Conservation (phyloP, 2,329 filamentous ascomycete genomes). For the Colletotrichum kahawae region DNA sequence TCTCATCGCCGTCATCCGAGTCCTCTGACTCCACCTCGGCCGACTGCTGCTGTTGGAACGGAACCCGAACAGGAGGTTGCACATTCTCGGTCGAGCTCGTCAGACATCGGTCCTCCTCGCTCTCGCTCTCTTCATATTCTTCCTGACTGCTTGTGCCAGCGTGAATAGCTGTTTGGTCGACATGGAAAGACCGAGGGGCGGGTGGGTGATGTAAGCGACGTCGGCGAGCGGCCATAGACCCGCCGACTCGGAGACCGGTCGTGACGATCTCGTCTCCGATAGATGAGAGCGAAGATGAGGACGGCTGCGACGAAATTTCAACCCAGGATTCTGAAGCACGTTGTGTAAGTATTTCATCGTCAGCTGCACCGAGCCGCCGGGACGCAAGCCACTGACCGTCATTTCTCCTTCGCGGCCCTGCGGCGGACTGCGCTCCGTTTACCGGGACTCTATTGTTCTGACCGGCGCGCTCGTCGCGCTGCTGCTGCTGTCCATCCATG, state of each 20-base stretch:
- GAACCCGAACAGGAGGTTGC: slow-evolving; percentile 30
- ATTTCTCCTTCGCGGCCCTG: slow-evolving; percentile 20
- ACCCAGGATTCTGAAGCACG: slow-evolving; percentile 84
- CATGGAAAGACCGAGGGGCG: slow-evolving; percentile 37
- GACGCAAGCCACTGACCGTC: slow-evolving; percentile 25
- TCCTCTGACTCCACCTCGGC: slow-evolving; percentile 51
- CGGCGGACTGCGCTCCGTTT: slow-evolving; percentile 15
- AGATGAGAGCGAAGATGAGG: slow-evolving; percentile 89
- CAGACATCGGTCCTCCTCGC: slow-evolving; percentile 76
- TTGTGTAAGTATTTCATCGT: neutral
- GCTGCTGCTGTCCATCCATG: slow-evolving; percentile 20
- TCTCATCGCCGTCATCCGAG: slow-evolving; percentile 69
- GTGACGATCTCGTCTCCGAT: slow-evolving; percentile 89
- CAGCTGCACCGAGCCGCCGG: slow-evolving; percentile 1
- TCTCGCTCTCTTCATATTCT: slow-evolving; percentile 93
- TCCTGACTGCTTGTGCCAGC: slow-evolving; percentile 79
- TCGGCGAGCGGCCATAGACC: slow-evolving; percentile 66
- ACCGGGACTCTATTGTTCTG: slow-evolving; percentile 24
- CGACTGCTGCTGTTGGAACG: slow-evolving; percentile 28
- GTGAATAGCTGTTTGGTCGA: slow-evolving; percentile 44
- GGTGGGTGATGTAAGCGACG: slow-evolving; percentile 46
- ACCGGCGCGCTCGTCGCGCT: slow-evolving; percentile 25
- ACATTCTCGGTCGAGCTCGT: slow-evolving; percentile 64
- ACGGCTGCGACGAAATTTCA: slow-evolving; percentile 90
- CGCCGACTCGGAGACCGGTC: slow-evolving; percentile 80